Evolutionary conservation across 108 stramenopile genomes (phyloP).

Genomic region (Stephanodiscus minutulus): DNA sequence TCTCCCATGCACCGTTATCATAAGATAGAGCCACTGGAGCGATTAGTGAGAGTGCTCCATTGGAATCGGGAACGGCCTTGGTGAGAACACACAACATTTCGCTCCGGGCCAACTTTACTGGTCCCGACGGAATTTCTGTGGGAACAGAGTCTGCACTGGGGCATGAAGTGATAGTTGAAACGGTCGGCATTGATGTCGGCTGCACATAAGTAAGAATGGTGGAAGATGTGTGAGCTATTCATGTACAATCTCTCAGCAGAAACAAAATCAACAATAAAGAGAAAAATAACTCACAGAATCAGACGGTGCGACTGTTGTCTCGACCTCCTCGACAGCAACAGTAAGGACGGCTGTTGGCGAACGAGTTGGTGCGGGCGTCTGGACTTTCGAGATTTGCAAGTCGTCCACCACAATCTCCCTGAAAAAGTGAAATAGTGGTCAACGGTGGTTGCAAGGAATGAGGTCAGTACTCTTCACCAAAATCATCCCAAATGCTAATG

Average conservation of each 20-base stretch:
- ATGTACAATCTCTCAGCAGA: background rate
- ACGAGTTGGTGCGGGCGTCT: constrained; percentile 13
- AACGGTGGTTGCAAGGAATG: background rate
- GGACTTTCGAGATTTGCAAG: constrained; percentile 28
- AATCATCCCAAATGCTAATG: background rate
- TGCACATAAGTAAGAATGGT: background rate
- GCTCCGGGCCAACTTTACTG: constrained; percentile 28
- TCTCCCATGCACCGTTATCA: constrained; percentile 54
- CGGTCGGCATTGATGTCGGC: constrained; percentile 45
- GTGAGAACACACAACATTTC: constrained; percentile 39
- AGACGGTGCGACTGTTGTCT: constrained; percentile 12
- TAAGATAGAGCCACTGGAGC: constrained; percentile 52
- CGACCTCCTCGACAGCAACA: background rate
- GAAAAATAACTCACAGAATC: background rate
- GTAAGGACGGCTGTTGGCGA: constrained; percentile 17
- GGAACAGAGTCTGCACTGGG: constrained; percentile 12
- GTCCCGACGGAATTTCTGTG: constrained; percentile 22
- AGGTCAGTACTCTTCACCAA: background rate
- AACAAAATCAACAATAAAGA: background rate
- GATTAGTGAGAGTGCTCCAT: constrained; percentile 30
- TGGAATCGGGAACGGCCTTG: constrained; percentile 24
- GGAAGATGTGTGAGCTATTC: background rate
- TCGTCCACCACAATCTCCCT: constrained; percentile 43
- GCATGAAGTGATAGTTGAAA: constrained; percentile 29
- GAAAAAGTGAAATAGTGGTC: background rate